Conservation (phyloP, 23 red algal species). For the Rhodosorus marinus region DNA sequence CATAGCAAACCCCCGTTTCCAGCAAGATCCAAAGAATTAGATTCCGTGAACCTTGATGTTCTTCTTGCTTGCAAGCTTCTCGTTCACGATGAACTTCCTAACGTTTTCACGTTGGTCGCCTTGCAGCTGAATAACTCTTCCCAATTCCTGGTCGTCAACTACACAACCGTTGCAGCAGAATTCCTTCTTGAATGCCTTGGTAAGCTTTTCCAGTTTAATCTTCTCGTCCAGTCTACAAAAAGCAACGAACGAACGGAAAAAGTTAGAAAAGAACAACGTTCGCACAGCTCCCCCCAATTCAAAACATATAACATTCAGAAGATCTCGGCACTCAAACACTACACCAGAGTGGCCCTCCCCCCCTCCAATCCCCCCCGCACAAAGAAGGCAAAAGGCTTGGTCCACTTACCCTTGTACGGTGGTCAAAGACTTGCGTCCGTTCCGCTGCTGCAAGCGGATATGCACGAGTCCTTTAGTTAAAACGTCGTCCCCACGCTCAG, state of each 20-base stretch:
- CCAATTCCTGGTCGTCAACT: constrained; percentile 86
- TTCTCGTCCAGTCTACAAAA: constrained; percentile 80
- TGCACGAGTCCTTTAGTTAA: constrained; percentile 91
- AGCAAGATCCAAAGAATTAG: constrained; percentile 9
- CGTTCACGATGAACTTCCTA: constrained; percentile 67
- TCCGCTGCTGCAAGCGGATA: constrained; percentile 92
- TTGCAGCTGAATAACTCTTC: constrained; percentile 92
- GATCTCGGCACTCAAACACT: no score
- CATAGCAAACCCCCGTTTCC: no score
- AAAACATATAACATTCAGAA: no score
- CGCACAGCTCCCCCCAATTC: no score
- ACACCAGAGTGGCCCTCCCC: no score
- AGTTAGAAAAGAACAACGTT: neutral
- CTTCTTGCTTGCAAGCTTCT: constrained; percentile 85
- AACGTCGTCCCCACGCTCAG: constrained; percentile 67
- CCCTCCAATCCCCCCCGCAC: no score
- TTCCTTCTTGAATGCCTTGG: constrained; percentile 99
- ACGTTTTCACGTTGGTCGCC: constrained; percentile 99
- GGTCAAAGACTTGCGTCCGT: constrained; percentile 92
- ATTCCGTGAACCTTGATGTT: constrained; percentile 99
- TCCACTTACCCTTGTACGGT: constrained; percentile 98
- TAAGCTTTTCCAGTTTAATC: constrained; percentile 88
- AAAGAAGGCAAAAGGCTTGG: no score
- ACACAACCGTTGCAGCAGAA: constrained; percentile 99
- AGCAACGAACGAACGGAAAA: neutral